Evolutionary conservation across 768 basidiomycete species (phyloP), one percentile per base, ranked within the genome.

Genomic region (Cantharellus anzutake): DNA sequence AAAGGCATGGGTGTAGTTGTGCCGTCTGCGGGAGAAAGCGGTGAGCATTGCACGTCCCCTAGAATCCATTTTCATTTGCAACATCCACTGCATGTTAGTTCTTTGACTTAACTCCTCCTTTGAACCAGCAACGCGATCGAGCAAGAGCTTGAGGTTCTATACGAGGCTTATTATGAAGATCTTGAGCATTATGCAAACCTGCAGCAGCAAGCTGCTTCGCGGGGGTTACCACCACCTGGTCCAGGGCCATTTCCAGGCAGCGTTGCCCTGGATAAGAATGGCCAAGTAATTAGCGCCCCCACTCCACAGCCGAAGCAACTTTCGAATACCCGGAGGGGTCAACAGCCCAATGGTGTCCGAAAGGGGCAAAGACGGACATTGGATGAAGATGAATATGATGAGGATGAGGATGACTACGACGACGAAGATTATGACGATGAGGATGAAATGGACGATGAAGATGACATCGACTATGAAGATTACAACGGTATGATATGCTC

Each of bases 111-210:
- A 11, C 11, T 48, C 44, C 11, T 48, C 11, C 44, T 29, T 48
- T 48, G 11, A 55, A 7, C 14, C 52, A 55, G 52, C 11, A 55
- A 11, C 11, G 93, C 93, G 64, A 97, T 99, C 76, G 96, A 99
- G 77, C 89, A 93, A 76, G 96, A 99, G 78, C 86, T 99, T 73
- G 91, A 98, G 78, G 89, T 92, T 76, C 84, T 98, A 75, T 99
- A 99, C 81, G 94, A 97, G 80, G 92, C 93, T 77, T 99, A 98
- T 80, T 98, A 97, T 82, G 90, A 96, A 72, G 94, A 98, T 79
- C 84, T 99, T 77, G 90, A 96, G 79, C 84, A 86, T 76, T 98
- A 98, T 81, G 96, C 93, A 73, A 86, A 89, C 74, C 86, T 88
- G 76, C 90, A 94, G 79, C 87, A 91, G 80, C 88, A 83, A 73